Base-by-base conservation (phyloP, 2,329 filamentous ascomycete species). In the Plectosphaerella cucumerina region DNA sequence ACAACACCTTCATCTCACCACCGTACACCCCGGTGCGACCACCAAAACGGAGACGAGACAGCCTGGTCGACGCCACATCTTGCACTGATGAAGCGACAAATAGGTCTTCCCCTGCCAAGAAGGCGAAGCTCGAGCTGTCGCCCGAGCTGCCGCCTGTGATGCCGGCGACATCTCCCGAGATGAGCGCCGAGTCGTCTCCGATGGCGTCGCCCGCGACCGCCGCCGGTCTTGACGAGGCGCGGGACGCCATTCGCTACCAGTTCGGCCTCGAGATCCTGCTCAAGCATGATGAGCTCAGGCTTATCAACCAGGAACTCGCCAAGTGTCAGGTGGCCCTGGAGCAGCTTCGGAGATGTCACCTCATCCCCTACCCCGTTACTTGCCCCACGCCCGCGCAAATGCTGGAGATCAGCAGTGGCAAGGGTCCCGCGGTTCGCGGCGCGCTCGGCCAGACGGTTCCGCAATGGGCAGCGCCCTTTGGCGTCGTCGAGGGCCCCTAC, bases 311-410 rank as follows among this genome's bases (percentile, higher is more conserved):
- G 70, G 94, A 97, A 72, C 80, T 97, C 58, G 93, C 90, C 58
- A 97, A 97, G 74, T 97, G 92, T 65, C 92, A 97, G 73, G 76
- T 92, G 57, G 90, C 92, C 11, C 78, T 97, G 59, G 94, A 99
- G 71, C 94, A 97, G 72, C 76, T 99, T 56, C 88, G 94, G 60
- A 86, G 94, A 54, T 97, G 92, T 71, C 86, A 94, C 65, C 77
- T 97, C 59, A 93, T 96, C 60, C 93, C 93, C 5, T 97, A 91
- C 67, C 92, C 93, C 31, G 82, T 85, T 56, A 82, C 82, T 56
- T 78, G 82, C 56, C 81, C 83, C 39, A 83, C 84, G 9, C 85
- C 86, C 22, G 73, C 81, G 56, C 80, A 84, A 61, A 85, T 85
- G 81, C 68, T 85, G 59, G 78, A 87, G 57, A 82, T 96, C 60